Evolutionary conservation across 495 filamentous ascomycete species (phyloP).

Genomic region (Neurospora pannonica): DNA sequence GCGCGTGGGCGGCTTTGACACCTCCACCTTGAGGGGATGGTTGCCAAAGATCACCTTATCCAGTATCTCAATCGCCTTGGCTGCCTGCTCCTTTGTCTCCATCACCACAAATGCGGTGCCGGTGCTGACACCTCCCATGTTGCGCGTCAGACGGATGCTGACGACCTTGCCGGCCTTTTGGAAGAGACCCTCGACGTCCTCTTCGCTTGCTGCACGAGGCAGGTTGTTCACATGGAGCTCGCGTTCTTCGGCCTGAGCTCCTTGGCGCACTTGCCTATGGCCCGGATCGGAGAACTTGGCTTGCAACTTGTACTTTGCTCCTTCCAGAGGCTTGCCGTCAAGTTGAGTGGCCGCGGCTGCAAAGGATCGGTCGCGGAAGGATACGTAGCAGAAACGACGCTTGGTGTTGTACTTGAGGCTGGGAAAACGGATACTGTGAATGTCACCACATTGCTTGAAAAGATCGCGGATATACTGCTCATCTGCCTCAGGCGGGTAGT

Average conservation of each 20-base stretch:
- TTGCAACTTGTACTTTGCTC: constrained; percentile 50
- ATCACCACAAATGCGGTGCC: constrained; percentile 76
- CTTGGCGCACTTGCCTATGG: constrained; percentile 66
- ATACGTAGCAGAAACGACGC: constrained; percentile 89
- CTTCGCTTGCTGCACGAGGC: constrained; percentile 52
- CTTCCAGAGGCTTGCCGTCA: constrained; percentile 57
- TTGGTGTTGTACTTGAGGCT: constrained; percentile 80
- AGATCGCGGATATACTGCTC: constrained; percentile 68
- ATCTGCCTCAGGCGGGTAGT: constrained; percentile 79
- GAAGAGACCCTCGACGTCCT: constrained; percentile 62
- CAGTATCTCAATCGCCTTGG: constrained; percentile 53
- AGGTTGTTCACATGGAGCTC: constrained; percentile 79
- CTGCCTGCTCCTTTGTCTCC: constrained; percentile 61
- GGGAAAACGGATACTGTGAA: constrained; percentile 80
- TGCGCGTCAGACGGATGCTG: constrained; percentile 51
- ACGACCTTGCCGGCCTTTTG: constrained; percentile 65
- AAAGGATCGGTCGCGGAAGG: constrained; percentile 58
- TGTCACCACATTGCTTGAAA: constrained; percentile 68
- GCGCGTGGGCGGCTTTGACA: constrained; percentile 39
- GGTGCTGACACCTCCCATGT: constrained; percentile 53
- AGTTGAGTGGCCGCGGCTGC: constrained; percentile 60
- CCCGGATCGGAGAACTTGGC: constrained; percentile 78
- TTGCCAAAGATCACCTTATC: constrained; percentile 62
- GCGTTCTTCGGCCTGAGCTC: constrained; percentile 74
- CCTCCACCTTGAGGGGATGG: constrained; percentile 59